Evolutionary conservation across 345 rosid species (phyloP), one percentile per base, ranked within the genome.

Genomic region (Schrenkiella parvula): DNA sequence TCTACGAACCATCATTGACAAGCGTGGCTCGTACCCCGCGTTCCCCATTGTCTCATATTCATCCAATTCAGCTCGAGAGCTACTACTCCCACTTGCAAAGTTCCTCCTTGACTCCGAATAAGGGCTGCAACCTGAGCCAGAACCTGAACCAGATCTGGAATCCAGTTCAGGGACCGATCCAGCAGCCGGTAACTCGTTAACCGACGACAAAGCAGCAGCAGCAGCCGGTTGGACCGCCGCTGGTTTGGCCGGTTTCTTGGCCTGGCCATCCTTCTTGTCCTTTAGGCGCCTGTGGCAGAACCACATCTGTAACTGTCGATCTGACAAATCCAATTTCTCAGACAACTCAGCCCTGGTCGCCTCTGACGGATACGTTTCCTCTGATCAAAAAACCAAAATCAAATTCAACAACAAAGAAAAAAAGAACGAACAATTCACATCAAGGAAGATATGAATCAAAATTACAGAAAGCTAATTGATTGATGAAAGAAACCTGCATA

Each of bases 291-390:
- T 82, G 81, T 95, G 99, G 60, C 99, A 95, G 79, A 95, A 95
- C 99, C 99, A 95, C 98, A 95, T 95, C 92, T 95, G 99, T 73
- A 95, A 81, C 70, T 95, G 99, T 79, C 99, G 90, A 80, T 95
- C 99, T 18, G 96, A 58, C 32, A 95, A 87, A 41, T 93, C 95
- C 56, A 92, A 84, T 73, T 85, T 90, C 78, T 87, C 88, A 1
- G 99, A 92, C 38, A 95, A 72, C 68, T 83, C 89, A 3, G 78
- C 86, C 50, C 98, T 83, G 66, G 82, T 81, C 5, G 87, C 82
- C 81, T 92, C 98, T 0, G 97, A 79, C 0, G 99, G 98, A 65
- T 95, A 90, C 22, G 89, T 82, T 61, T 92, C 97, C 95, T 70
- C 99, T 95, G 80, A 75, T 58, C 44, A 62, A 48, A 53, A 53